These are phyloP conservation scores for Nicotiana paniculata DNA, from an alignment of 257 asterid species.

Conservation along the genomic window DNA sequence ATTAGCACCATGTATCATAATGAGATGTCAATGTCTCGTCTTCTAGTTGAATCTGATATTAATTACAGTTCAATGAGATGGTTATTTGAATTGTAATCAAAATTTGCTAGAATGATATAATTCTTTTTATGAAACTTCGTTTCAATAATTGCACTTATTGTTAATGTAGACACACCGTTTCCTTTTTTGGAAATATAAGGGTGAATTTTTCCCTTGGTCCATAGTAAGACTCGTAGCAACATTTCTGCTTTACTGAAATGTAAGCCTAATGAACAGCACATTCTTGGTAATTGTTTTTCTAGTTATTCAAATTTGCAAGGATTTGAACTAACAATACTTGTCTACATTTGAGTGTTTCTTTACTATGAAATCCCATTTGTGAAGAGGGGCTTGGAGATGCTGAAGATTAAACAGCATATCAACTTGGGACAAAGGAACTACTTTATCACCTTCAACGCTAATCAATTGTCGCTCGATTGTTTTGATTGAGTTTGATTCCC, in stretches of 20 bases:
- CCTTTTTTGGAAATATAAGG: neutral
- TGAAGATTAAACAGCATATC: neutral
- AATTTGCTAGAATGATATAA: neutral
- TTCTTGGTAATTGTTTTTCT: neutral
- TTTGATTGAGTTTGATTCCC: neutral
- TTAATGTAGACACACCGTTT: neutral
- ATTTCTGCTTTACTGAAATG: neutral
- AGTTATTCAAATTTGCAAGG: neutral
- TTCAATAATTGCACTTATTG: neutral
- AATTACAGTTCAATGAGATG: neutral
- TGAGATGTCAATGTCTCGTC: neutral
- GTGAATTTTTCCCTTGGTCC: neutral
- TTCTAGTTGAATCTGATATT: neutral
- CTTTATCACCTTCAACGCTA: neutral
- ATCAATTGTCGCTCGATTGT: neutral
- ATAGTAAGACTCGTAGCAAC: neutral
- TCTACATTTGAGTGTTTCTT: neutral
- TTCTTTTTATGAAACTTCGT: neutral
- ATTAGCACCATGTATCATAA: neutral
- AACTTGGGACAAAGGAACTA: neutral
- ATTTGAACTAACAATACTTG: neutral
- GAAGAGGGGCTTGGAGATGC: neutral
- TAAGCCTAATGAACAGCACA: neutral
- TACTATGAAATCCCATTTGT: neutral
- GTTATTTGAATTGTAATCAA: neutral